Evolutionary conservation across 768 basidiomycete species (phyloP).

Genomic region (Calvatia gigantea): DNA sequence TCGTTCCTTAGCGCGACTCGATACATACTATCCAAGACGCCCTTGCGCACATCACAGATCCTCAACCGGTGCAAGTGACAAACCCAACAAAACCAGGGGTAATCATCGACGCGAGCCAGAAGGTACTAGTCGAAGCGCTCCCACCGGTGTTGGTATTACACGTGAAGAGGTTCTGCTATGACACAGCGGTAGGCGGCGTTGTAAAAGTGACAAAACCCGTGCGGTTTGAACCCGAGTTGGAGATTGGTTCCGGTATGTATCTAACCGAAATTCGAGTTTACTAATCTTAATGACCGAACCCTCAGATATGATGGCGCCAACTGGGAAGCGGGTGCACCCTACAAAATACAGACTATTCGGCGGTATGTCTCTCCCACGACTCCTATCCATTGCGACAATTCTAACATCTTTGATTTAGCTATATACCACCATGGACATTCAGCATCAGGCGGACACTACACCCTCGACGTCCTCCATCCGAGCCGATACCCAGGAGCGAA

Average conservation of each 20-base stretch:
- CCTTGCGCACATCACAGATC: slow-evolving; percentile 68
- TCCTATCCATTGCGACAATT: not conserved
- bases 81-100: slow-evolving; percentile 51
- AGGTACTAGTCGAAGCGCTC: slow-evolving; percentile 70
- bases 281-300: not conserved
- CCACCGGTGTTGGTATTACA: slow-evolving; percentile 86
- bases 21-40: slow-evolving; percentile 84
- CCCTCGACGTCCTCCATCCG: slow-evolving; percentile 82
- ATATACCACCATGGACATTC: slow-evolving; percentile 92
- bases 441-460: slow-evolving; percentile 94
- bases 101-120: slow-evolving; percentile 64
- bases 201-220: slow-evolving; percentile 87
- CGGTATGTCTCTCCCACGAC: slow-evolving; percentile 40
- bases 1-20: slow-evolving; percentile 55
- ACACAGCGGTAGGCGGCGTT: slow-evolving; percentile 67
- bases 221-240: slow-evolving; percentile 71
- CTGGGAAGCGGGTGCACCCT: slow-evolving; percentile 38
- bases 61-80: slow-evolving; percentile 77
- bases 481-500: slow-evolving; percentile 47
- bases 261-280: not conserved
- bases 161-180: slow-evolving; percentile 89
- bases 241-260: slow-evolving; percentile 62
- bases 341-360: slow-evolving; percentile 81
- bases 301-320: slow-evolving; percentile 59
- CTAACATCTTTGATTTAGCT: slow-evolving; percentile 40